Evolutionary conservation across 2,329 filamentous ascomycete genomes (phyloP).

Genomic region (Magnaporthiopsis rhizophila): DNA sequence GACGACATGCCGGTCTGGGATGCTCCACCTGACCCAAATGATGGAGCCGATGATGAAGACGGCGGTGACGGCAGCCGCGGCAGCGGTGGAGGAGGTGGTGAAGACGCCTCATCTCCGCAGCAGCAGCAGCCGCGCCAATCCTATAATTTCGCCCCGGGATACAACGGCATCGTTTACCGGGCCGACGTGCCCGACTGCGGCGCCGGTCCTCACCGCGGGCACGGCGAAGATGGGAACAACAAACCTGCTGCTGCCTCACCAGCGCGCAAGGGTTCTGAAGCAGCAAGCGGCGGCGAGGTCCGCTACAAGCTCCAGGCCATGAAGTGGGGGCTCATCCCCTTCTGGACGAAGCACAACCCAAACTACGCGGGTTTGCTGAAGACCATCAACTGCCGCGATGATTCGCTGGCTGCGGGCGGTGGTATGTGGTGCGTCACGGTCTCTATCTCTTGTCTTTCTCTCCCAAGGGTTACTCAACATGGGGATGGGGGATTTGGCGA

Average conservation of each 20-base stretch:
- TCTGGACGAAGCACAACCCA: slow-evolving; percentile 81
- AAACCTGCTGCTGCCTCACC: slow-evolving; percentile 7
- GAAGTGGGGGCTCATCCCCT: slow-evolving; percentile 93
- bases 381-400: slow-evolving; percentile 92
- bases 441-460: no score
- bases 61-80: background rate
- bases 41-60: slow-evolving; percentile 47
- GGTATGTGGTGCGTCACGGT: slow-evolving; percentile 67
- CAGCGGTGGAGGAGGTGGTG: slow-evolving; percentile 21
- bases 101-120: slow-evolving; percentile 33
- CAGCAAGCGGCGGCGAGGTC: slow-evolving; percentile 24
- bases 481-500: background rate
- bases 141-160: slow-evolving; percentile 90
- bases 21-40: slow-evolving; percentile 60
- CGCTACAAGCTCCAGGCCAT: slow-evolving; percentile 83
- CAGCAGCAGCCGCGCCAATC: slow-evolving; percentile 55
- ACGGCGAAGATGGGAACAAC: background rate
- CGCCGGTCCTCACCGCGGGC: slow-evolving; percentile 31
- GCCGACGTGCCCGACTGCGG: slow-evolving; percentile 60
- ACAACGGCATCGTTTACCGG: slow-evolving; percentile 77
- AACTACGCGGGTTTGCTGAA: slow-evolving; percentile 71
- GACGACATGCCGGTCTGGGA: slow-evolving; percentile 67
- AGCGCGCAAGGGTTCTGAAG: background rate
- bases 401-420: slow-evolving; percentile 65
- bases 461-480: no score